Evolutionary conservation across 2,329 filamentous ascomycete genomes (phyloP).

Genomic region (Ophiostoma populinum): DNA sequence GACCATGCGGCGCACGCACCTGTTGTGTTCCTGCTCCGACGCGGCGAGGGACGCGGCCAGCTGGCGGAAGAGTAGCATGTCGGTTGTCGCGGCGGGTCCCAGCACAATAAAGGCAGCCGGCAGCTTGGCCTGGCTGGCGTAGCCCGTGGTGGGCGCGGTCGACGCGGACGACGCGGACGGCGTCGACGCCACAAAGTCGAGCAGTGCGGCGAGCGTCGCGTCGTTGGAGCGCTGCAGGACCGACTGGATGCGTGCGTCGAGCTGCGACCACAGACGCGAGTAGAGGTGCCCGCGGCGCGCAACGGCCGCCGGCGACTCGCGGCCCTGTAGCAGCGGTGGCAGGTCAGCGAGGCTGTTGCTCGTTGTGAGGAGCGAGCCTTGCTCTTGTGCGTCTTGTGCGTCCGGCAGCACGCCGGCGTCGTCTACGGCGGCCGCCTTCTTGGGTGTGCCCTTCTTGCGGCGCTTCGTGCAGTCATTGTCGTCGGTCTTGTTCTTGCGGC

Average conservation of each 20-base stretch:
- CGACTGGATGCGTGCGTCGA: slow-evolving; percentile 45
- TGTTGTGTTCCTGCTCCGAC: slow-evolving; percentile 14
- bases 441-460: not conserved
- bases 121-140: slow-evolving; percentile 30
- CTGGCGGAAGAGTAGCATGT: slow-evolving; percentile 56
- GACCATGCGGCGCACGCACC: slow-evolving; percentile 36
- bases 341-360: slow-evolving; percentile 20
- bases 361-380: not conserved
- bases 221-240: slow-evolving; percentile 44
- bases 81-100: slow-evolving; percentile 62
- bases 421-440: not conserved
- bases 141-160: not conserved
- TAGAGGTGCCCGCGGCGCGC: slow-evolving; percentile 41
- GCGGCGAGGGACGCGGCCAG: slow-evolving; percentile 38
- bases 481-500: not conserved
- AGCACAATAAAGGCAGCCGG: slow-evolving; percentile 59
- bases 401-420: not conserved
- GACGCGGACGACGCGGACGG: slow-evolving; percentile 16
- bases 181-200: slow-evolving; percentile 38
- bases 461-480: not conserved
- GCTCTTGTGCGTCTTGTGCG: not conserved
- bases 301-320: slow-evolving; percentile 31
- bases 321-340: slow-evolving; percentile 34
- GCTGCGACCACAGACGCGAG: slow-evolving; percentile 42
- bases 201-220: slow-evolving; percentile 40